Evolutionary conservation across 345 rosid species (phyloP).

Genomic region (Salix caprea): DNA sequence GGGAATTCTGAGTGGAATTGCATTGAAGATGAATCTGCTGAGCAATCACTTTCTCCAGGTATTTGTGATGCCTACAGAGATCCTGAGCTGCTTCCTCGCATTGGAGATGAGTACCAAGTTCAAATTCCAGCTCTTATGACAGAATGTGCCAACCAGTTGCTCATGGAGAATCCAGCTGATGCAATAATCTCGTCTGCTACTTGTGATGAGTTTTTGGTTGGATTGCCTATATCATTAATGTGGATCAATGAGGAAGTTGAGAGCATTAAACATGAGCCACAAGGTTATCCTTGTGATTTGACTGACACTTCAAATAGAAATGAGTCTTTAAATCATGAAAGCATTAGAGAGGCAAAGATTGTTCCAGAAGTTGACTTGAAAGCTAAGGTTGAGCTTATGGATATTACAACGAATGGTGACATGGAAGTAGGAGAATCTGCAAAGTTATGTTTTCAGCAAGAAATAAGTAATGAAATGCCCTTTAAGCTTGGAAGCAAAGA

Average conservation of each 20-base stretch:
- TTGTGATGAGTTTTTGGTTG: conserved; percentile 27
- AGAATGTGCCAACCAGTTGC: conserved; percentile 12
- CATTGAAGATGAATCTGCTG: conserved; percentile 29
- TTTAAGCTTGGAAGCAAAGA: conserved; percentile 12
- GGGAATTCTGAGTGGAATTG: conserved; percentile 20
- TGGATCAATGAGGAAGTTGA: conserved; percentile 37
- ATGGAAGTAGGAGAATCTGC: conserved; percentile 5
- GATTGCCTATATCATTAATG: conserved; percentile 46
- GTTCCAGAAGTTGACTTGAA: conserved; percentile 4
- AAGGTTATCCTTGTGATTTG: conserved; percentile 13
- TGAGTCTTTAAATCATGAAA: conserved; percentile 11
- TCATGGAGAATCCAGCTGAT: conserved; percentile 9
- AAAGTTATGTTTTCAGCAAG: conserved; percentile 12
- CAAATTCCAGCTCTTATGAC: conserved; percentile 42
- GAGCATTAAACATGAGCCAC: conserved; percentile 17
- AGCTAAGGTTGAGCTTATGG: conserved; percentile 16
- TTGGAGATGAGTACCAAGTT: conserved; percentile 54
- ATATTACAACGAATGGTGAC: conserved; percentile 4
- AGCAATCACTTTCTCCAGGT: conserved; percentile 28
- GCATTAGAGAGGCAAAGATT: conserved; percentile 2
- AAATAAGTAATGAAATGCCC: conserved; percentile 14
- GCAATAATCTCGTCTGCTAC: conserved; percentile 6
- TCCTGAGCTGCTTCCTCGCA: conserved; percentile 46
- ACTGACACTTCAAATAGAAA: conserved; percentile 10
- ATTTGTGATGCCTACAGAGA: conserved; percentile 33